Evolutionary conservation across 495 filamentous ascomycete species (phyloP).

Genomic region (Hypoxylon rickii): DNA sequence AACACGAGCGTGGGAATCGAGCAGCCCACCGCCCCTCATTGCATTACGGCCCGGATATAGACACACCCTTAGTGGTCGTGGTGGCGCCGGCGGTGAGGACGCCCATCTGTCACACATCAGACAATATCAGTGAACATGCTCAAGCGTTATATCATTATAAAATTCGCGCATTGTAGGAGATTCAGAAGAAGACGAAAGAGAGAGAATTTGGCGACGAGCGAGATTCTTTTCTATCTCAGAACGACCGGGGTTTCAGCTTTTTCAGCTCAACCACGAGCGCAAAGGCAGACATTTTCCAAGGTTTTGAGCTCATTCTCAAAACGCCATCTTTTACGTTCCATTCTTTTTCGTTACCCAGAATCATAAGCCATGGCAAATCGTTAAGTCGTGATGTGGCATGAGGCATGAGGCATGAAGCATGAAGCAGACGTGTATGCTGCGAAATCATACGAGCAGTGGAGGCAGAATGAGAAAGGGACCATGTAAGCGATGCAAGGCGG

Average conservation of each 20-base stretch:
- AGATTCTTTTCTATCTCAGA: slow-evolving; percentile 32
- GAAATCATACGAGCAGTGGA: not conserved
- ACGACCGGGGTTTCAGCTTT: slow-evolving; percentile 21
- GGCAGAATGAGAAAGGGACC: not conserved
- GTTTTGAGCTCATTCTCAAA: slow-evolving; percentile 2
- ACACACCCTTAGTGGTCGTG: slow-evolving; percentile 17
- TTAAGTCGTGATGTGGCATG: slow-evolving; percentile 29
- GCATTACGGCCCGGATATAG: slow-evolving; percentile 10
- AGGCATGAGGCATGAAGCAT: too few relatives aligned
- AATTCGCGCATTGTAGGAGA: slow-evolving; percentile 30
- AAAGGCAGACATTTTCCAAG: slow-evolving; percentile 21
- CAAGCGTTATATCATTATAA: slow-evolving; percentile 18
- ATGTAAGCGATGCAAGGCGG: slow-evolving; percentile 14
- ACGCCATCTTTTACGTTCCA: slow-evolving; percentile 14
- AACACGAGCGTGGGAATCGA: slow-evolving; percentile 4
- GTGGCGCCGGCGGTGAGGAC: slow-evolving; percentile 37
- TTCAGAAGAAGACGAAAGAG: slow-evolving; percentile 16
- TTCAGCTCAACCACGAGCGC: slow-evolving; percentile 6
- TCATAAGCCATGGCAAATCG: slow-evolving; percentile 19
- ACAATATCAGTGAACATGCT: slow-evolving; percentile 36
- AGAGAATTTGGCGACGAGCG: slow-evolving; percentile 17
- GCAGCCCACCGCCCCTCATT: too few relatives aligned
- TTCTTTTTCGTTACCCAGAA: slow-evolving; percentile 18
- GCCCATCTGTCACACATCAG: slow-evolving; percentile 44
- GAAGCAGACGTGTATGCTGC: slow-evolving; percentile 19